Evolutionary conservation across 1,139 yeast species (phyloP).

Genomic region (Magnusiomyces ingens): DNA sequence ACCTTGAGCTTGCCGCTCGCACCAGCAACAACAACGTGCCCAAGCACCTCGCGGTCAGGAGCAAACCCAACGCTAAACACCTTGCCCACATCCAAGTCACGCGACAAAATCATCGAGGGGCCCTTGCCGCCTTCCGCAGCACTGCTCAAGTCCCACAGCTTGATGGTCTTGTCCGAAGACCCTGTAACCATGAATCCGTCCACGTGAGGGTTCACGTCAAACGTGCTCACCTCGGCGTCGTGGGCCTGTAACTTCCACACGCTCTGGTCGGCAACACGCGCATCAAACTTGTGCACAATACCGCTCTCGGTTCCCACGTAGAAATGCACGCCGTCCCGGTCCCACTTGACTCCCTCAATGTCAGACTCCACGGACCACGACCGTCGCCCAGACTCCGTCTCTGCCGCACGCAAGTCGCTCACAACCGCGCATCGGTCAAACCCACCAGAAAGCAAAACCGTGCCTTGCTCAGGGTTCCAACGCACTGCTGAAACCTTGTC

Average conservation of each 20-base stretch:
- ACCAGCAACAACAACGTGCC: constrained; percentile 83
- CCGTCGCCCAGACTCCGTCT: constrained; percentile 48
- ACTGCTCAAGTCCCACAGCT: constrained; percentile 63
- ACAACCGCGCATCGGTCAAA: constrained; percentile 78
- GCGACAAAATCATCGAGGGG: constrained; percentile 84
- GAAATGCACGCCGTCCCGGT: constrained; percentile 51
- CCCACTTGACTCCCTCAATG: constrained; percentile 78
- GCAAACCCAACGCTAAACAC: constrained; percentile 81
- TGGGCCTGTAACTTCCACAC: constrained; percentile 97
- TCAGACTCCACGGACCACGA: constrained; percentile 68
- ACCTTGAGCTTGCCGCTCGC: constrained; percentile 75
- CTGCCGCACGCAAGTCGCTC: constrained; percentile 71
- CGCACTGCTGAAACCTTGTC: constrained; percentile 81
- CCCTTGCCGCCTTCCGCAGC: constrained; percentile 31
- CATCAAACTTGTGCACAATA: constrained; percentile 81
- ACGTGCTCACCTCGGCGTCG: constrained; percentile 83
- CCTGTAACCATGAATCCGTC: constrained; percentile 79
- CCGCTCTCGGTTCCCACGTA: constrained; percentile 93
- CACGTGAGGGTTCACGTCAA: constrained; percentile 60
- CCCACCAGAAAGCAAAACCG: constrained; percentile 84
- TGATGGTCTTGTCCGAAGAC: constrained; percentile 80
- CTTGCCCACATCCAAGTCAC: constrained; percentile 94
- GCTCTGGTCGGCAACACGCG: constrained; percentile 58
- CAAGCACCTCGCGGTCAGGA: constrained; percentile 80
- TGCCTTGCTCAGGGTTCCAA: constrained; percentile 77